Conservation (phyloP, 108 stramenopile genomes). For the Discostella pseudostelligera region DNA sequence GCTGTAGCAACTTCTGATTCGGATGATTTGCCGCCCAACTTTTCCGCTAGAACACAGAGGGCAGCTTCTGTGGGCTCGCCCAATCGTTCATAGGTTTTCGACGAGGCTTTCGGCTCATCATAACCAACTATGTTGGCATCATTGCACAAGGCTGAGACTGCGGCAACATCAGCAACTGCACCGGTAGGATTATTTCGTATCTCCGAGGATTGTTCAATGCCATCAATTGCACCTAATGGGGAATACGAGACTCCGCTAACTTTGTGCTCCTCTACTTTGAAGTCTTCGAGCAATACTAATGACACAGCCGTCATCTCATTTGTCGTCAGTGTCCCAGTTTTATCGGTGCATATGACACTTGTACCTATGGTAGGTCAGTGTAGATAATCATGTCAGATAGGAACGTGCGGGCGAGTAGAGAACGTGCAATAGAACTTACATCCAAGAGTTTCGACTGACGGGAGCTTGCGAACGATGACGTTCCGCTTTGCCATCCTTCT, state of each 20-base stretch:
- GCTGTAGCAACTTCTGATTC: slow-evolving; percentile 24
- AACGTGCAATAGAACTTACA: slow-evolving; percentile 34
- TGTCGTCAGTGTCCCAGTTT: slow-evolving; percentile 98
- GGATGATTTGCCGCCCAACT: slow-evolving; percentile 58
- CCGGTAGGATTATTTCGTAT: slow-evolving; percentile 48
- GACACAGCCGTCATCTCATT: slow-evolving; percentile 98
- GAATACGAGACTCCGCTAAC: slow-evolving; percentile 80
- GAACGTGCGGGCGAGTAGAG: not conserved
- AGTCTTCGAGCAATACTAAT: slow-evolving; percentile 56
- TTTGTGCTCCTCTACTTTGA: slow-evolving; percentile 54
- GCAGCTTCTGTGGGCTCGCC: slow-evolving; percentile 99
- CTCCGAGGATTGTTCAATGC: slow-evolving; percentile 52
- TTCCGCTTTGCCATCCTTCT: slow-evolving; percentile 88
- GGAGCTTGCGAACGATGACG: slow-evolving; percentile 86
- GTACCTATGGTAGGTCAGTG: slow-evolving; percentile 31
- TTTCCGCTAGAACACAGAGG: slow-evolving; percentile 91
- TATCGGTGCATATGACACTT: slow-evolving; percentile 93
- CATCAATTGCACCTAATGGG: slow-evolving; percentile 68
- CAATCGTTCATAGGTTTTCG: slow-evolving; percentile 40
- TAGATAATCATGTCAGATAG: not conserved
- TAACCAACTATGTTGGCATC: slow-evolving; percentile 80
- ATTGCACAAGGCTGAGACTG: slow-evolving; percentile 81
- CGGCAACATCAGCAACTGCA: slow-evolving; percentile 62
- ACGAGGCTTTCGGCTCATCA: slow-evolving; percentile 28
- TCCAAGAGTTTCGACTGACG: slow-evolving; percentile 96